These are phyloP conservation scores for Sporothrix schenckii DNA, from an alignment of 2,329 filamentous ascomycete genomes.

Conservation along the genomic window DNA sequence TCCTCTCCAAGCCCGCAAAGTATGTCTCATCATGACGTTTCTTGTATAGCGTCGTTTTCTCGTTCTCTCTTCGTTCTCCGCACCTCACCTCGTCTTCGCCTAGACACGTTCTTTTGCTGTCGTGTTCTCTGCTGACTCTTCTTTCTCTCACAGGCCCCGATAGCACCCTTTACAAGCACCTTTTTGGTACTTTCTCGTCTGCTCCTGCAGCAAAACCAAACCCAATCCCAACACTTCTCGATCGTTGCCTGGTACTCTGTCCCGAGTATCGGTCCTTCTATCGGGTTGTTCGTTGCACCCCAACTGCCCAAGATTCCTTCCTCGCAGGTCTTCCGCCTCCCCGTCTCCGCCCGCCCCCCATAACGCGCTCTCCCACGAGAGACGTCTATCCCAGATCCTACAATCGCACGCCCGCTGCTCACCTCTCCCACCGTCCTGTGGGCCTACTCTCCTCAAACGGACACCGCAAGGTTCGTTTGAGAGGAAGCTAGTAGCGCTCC, in stretches of 20 bases:
- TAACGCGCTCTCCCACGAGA: slow-evolving; percentile 72
- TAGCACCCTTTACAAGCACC: slow-evolving; percentile 55
- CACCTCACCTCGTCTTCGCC: slow-evolving; percentile 24
- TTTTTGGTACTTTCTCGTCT: background rate
- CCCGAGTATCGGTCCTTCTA: slow-evolving; percentile 66
- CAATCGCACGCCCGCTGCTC: slow-evolving; percentile 66
- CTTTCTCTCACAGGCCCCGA: slow-evolving; percentile 53
- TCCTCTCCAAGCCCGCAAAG: slow-evolving; percentile 94
- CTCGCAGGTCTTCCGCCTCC: slow-evolving; percentile 78
- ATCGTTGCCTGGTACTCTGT: slow-evolving; percentile 65
- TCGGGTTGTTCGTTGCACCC: slow-evolving; percentile 33
- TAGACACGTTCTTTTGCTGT: background rate
- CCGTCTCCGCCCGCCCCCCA: slow-evolving; percentile 83
- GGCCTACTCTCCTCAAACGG: slow-evolving; percentile 96
- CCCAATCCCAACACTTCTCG: slow-evolving; percentile 49
- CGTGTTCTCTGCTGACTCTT: background rate
- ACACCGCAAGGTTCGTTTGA: slow-evolving; percentile 95
- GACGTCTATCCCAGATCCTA: slow-evolving; percentile 56
- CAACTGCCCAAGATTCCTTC: slow-evolving; percentile 82
- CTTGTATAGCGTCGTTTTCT: background rate
- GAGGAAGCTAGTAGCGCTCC: slow-evolving; percentile 98
- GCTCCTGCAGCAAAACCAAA: slow-evolving; percentile 37
- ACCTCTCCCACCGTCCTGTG: slow-evolving; percentile 84
- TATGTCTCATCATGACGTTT: slow-evolving; percentile 51
- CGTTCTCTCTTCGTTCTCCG: background rate